Evolutionary conservation across 2,329 filamentous ascomycete species (phyloP).

Genomic region (Colletotrichum cordylinicola): DNA sequence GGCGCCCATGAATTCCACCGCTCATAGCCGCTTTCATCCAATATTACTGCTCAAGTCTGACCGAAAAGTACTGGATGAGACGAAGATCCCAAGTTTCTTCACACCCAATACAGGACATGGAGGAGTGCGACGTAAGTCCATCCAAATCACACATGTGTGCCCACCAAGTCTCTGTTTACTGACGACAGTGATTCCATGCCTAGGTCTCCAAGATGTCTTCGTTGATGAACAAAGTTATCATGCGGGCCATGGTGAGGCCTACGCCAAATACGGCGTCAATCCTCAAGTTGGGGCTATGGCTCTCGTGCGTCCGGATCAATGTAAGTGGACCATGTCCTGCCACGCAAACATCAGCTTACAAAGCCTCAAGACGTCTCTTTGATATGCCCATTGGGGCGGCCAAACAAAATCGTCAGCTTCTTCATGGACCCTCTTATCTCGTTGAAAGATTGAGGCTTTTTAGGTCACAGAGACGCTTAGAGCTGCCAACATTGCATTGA

Average conservation of each 20-base stretch:
- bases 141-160: background rate
- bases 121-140: background rate
- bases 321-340: slow-evolving; percentile 49
- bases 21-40: background rate
- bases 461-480: too few relatives aligned
- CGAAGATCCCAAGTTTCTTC: background rate
- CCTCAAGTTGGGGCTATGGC: slow-evolving; percentile 60
- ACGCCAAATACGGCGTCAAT: slow-evolving; percentile 65
- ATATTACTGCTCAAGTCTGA: background rate
- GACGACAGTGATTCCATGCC: background rate
- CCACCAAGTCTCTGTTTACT: background rate
- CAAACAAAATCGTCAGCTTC: background rate
- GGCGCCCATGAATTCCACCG: too few relatives aligned
- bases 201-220: slow-evolving; percentile 50
- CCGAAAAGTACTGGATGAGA: background rate
- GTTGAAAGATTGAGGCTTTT: background rate
- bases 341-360: fast-evolving
- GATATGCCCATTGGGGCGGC: background rate
- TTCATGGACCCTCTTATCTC: background rate
- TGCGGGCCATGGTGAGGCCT: slow-evolving; percentile 54
- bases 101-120: background rate
- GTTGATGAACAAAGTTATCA: slow-evolving; percentile 60
- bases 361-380: background rate
- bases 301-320: slow-evolving; percentile 70
- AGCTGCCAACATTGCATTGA: too few relatives aligned